Evolutionary conservation across 2,329 filamentous ascomycete genomes (phyloP), one percentile per base, ranked within the genome.

Genomic region (Pseudopyrenochaeta lycopersici): DNA sequence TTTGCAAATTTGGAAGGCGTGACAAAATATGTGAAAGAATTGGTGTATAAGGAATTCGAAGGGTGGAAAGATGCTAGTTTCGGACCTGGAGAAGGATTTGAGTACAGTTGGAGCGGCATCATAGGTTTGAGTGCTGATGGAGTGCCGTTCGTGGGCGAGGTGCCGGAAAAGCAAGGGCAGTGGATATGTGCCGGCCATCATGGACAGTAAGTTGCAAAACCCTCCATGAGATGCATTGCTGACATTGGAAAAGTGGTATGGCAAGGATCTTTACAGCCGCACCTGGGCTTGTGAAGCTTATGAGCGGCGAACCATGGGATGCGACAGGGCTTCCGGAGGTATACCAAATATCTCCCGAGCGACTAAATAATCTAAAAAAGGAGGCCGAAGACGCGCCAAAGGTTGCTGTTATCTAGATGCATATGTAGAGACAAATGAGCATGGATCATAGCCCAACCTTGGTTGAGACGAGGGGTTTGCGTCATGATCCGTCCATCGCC

Each of bases 71-170:
- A 56, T 18, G 60, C 50, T 4, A 51, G 58, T n/a, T 48, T 63
- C n/a, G 70, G 66, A 9, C 68, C 71, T 2, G 70, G 64, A 3
- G 67, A 70, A 32, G 64, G 67, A 3, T 70, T 68, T 33, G 64
- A 71, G 35, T 68, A 70, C 36, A 68, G 62, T 42, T 72, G 68
- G 69, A 70, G 63, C 38, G 62, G 69, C 2, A 70, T 71, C 20
- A 64, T 67, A 15, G 64, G 65, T 0, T 17, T 68, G 32, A 71
- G 66, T 40, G 52, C 46, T 4, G 67, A 71, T 43, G 65, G 65
- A 15, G 66, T 69, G 11, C 66, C 65, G 1, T 69, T 68, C 32
- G 56, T 71, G 2, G 66, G 66, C 5, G 57, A 62, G 15, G 2
- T 68, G 4, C 65, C 65, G 30, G 65, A 49, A 3, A 67, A 67